Evolutionary conservation across 2,329 filamentous ascomycete species (phyloP), one percentile per base, ranked within the genome.

Genomic region (Bipolaris sorokiniana): DNA sequence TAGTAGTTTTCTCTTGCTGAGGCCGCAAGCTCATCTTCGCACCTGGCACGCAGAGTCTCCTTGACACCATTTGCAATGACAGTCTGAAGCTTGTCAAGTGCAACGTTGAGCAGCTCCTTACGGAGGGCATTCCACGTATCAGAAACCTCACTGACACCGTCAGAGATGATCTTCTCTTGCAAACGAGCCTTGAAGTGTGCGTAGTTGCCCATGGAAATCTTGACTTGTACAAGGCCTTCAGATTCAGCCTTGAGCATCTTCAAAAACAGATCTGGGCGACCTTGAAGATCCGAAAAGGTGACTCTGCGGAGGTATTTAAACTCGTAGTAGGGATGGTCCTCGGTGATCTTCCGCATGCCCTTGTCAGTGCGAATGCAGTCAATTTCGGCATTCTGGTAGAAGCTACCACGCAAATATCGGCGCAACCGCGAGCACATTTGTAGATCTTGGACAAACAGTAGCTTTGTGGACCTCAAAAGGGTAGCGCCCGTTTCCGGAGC

Each of bases 161-260:
- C 95, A 0, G 93, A 97, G 61, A 91, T 89, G 61, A 99, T 96
- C 67, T 95, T 90, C 46, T 86, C 83, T 71, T 92, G 90, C 4
- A 99, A 84, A 51, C 90, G 87, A 48, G 87, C 85, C 56, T 88
- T 88, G 80, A 97, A 93, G 33, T 89, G 85, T 6, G 88, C 86
- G 66, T 90, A 88, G 53, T 90, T 87, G 67, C 91, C 87, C 74
- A 98, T 84, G 13, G 85, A 85, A 16, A 98, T 86, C 65, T 86
- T 88, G 52, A 99, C 91, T 57, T 96, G 91, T 13, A 99, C 85
- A 1, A 99, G 81, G 2, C 94, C 93, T 74, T 99, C 95, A 69
- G 95, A 90, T 76, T 99, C 95, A 1, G 95, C 95, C 75, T 92
- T 96, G 76, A 98, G 87, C 95, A 99, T 99, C 78, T 96, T 94